Evolutionary conservation across 2,329 filamentous ascomycete genomes (phyloP), one percentile per base, ranked within the genome.

Genomic region (Verticillium longisporum): DNA sequence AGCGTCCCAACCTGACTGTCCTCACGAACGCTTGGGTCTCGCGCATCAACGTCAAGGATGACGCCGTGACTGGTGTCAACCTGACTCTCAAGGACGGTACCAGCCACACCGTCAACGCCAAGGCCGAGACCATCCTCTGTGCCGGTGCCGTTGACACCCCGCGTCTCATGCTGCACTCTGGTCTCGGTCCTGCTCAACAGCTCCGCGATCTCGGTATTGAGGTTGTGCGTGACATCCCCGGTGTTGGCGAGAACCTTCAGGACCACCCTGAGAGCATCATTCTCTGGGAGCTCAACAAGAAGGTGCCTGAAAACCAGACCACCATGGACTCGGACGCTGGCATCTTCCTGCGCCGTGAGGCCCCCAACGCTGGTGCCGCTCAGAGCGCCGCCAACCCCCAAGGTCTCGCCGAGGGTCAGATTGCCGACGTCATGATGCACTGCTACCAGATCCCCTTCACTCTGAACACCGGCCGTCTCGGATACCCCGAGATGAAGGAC

Each of bases 401-500:
- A n/a, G 75, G 72, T 6, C 70, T 83, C 50, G 73, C 77, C 1
- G 91, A 96, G 68, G 89, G 89, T 59, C 84, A 89, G 64, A 88
- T 90, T 60, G 90, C 89, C 65, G 92, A 97, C 71, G 78, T 96
- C 70, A 96, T 96, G 92, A 95, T 95, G 89, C 92, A 96, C 79
- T 96, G 92, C 83, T 96, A 96, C 80, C 92, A 96, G 77, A 96
- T 96, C 67, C 92, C 92, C 60, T 96, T 96, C 77, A 90, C 88
- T 64, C 85, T 92, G 67, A 96, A 96, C 82, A 97, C 92, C 1
- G 78, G 83, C 61, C 87, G 90, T 50, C 83, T 97, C 11, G 92
- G 92, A 66, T 96, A 87, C 71, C 80, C 80, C 53, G 72, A 75
- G 62, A 71, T 82, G 63, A 68, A 83, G 63, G 86, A 93, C 66